phyloP scores from a whole-genome alignment of 805 yeast genomes.

The Suhomyces prunicola region DNA sequence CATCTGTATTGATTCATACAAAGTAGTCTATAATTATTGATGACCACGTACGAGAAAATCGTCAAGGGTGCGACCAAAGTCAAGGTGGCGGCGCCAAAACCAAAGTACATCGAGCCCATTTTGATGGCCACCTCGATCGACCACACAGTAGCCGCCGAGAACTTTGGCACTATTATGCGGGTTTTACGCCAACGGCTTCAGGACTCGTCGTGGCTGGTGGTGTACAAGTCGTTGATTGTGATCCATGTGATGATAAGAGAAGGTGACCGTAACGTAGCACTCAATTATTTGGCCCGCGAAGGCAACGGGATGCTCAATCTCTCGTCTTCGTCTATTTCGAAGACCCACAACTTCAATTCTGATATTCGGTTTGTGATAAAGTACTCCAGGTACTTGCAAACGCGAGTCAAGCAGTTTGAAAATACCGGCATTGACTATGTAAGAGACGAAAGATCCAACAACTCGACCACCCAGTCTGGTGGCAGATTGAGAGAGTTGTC shows the following conservation, averaged over 20 bases:
- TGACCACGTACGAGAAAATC: slow-evolving; percentile 69
- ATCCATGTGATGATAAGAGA: slow-evolving; percentile 90
- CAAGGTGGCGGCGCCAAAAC: slow-evolving; percentile 93
- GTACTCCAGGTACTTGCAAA: slow-evolving; percentile 68
- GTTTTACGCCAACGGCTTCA: slow-evolving; percentile 59
- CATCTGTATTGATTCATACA: too few relatives aligned
- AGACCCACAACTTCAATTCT: slow-evolving; percentile 33
- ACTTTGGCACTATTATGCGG: slow-evolving; percentile 67
- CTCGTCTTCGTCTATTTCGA: slow-evolving; percentile 35
- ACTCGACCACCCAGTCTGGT: slow-evolving; percentile 45
- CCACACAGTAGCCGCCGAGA: slow-evolving; percentile 38
- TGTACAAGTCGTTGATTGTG: slow-evolving; percentile 80
- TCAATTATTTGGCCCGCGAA: slow-evolving; percentile 53
- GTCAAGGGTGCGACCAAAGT: slow-evolving; percentile 58
- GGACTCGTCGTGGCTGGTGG: slow-evolving; percentile 89
- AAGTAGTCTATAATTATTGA: slow-evolving; percentile 11
- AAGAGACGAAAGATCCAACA: slow-evolving; percentile 56
- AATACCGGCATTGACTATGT: slow-evolving; percentile 71
- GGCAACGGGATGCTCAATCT: slow-evolving; percentile 49
- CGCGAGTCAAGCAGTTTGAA: slow-evolving; percentile 68
- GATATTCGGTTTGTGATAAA: slow-evolving; percentile 58
- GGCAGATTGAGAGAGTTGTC: slow-evolving; percentile 62
- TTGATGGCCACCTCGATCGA: slow-evolving; percentile 62
- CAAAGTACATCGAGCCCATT: slow-evolving; percentile 93
- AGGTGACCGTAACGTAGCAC: slow-evolving; percentile 75